These are phyloP conservation scores for Hydnomerulius pinastri DNA, from an alignment of 768 basidiomycete species.

Conservation along the genomic window DNA sequence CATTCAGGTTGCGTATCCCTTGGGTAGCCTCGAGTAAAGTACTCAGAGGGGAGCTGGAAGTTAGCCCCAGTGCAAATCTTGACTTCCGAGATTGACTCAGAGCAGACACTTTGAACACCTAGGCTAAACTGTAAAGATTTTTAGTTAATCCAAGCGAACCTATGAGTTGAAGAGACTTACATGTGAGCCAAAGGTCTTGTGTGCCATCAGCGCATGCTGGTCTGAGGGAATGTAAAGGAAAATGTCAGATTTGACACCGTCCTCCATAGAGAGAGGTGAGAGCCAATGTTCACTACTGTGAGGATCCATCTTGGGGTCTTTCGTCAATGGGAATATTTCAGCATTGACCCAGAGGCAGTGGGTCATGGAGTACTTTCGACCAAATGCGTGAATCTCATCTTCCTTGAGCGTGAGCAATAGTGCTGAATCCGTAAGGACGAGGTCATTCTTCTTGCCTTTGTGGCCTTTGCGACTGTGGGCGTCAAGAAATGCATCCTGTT, in stretches of 20 bases:
- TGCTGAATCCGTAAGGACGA: slow-evolving; percentile 1
- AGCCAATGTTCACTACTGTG: slow-evolving; percentile 1
- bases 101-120: neutral
- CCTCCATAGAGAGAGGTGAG: slow-evolving; percentile 6
- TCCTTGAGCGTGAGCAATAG: neutral
- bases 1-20: neutral
- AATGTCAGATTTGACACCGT: slow-evolving; percentile 2
- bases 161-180: neutral
- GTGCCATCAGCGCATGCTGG: neutral
- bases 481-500: too few species aligned
- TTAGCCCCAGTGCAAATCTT: neutral
- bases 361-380: slow-evolving; percentile 1
- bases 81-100: neutral
- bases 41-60: neutral
- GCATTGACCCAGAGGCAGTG: slow-evolving; percentile 4
- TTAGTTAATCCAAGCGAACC: too few species aligned
- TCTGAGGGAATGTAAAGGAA: slow-evolving; percentile 4
- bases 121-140: neutral
- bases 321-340: neutral
- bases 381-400: neutral
- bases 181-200: neutral
- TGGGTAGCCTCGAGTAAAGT: neutral
- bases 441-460: too few species aligned
- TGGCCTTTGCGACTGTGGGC: too few species aligned
- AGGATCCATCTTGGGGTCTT: neutral